phyloP scores from a whole-genome alignment of 352 stramenopile genomes.

The Pythium aristosporum region DNA sequence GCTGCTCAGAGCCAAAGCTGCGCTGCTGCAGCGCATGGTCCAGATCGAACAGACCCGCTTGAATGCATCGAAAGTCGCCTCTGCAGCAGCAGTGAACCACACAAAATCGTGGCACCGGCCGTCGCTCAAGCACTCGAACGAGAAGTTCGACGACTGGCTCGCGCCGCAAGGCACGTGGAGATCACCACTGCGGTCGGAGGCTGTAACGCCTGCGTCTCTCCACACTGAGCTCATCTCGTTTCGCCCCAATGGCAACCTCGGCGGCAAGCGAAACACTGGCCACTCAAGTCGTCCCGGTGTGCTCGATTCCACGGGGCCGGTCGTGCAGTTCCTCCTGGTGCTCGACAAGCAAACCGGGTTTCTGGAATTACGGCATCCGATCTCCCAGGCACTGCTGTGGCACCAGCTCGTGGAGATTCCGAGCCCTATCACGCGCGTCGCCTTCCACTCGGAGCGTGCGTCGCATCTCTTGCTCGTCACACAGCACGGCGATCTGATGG shows the following conservation, averaged over 20 bases:
- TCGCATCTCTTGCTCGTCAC: slow-evolving; percentile 21
- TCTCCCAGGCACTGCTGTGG: slow-evolving; percentile 10
- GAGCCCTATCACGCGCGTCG: slow-evolving; percentile 5
- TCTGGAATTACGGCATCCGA: slow-evolving; percentile 19
- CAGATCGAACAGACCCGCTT: slow-evolving; percentile 3
- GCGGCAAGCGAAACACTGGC: slow-evolving; percentile 4
- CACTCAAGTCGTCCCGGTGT: background rate
- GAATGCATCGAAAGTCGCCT: background rate
- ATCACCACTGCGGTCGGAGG: background rate
- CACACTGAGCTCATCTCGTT: slow-evolving; percentile 28
- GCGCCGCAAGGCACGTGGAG: slow-evolving; percentile 13
- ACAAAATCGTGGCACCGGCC: slow-evolving; percentile 8
- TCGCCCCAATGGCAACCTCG: slow-evolving; percentile 9
- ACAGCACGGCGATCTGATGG: background rate
- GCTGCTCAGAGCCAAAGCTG: slow-evolving; percentile 8
- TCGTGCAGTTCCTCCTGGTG: slow-evolving; percentile 23
- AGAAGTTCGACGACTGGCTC: slow-evolving; percentile 25
- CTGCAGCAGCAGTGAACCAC: background rate
- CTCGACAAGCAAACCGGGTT: slow-evolving; percentile 12
- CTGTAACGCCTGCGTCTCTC: background rate
- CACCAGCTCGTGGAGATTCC: slow-evolving; percentile 19
- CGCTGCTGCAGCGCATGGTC: slow-evolving; percentile 10
- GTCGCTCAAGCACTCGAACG: slow-evolving; percentile 1
- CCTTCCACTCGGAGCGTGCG: slow-evolving; percentile 28
- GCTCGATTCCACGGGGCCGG: background rate